Percentiles rank a stretch among this genome's conserved stretches.
These are phyloP conservation scores for Cyclostephanos invisitatus DNA, from an alignment of 108 stramenopile species.

Conservation along the genomic window DNA sequence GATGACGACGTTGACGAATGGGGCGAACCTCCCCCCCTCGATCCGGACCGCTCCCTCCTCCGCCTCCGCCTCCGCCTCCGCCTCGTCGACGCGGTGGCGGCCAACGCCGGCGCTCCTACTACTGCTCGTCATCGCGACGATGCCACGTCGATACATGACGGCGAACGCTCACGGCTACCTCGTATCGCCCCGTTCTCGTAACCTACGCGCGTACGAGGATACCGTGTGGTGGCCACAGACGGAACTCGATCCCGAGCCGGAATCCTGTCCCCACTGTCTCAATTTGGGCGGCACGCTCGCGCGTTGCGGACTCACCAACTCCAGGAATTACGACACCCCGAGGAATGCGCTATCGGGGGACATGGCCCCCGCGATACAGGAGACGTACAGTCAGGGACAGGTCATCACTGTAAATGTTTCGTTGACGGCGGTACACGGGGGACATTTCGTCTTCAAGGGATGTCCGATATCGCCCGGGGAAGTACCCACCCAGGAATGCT, in stretches of 20 bases:
- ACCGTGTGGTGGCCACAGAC: conserved; percentile 49
- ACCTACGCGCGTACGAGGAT: conserved; percentile 36
- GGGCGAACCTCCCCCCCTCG: too few species aligned
- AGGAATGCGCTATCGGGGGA: conserved; percentile 13
- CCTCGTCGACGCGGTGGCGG: too few species aligned
- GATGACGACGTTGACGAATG: too few species aligned
- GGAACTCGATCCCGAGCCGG: conserved; percentile 30
- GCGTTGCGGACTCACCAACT: conserved; percentile 33
- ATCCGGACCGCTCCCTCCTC: too few species aligned
- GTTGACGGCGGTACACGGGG: conserved; percentile 58
- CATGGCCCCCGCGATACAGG: conserved; percentile 13
- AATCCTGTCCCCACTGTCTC: conserved; percentile 49
- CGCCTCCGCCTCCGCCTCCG: too few species aligned
- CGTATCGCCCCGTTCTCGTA: conserved; percentile 22
- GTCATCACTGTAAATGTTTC: conserved; percentile 41
- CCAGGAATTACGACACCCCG: conserved; percentile 43
- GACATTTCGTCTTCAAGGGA: conserved; percentile 50
- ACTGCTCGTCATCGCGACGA: background rate
- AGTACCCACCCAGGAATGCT: conserved; percentile 43
- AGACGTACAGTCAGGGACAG: conserved; percentile 37
- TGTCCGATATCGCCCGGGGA: conserved; percentile 51
- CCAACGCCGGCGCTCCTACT: too few species aligned
- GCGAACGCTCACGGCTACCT: conserved; percentile 26
- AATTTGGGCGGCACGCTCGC: conserved; percentile 45
- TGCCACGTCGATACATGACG: background rate